Percentiles rank a stretch among this genome's conserved stretches.
These are phyloP conservation scores for Amanita subjunquillea DNA, from an alignment of 768 basidiomycete genomes.

Conservation along the genomic window DNA sequence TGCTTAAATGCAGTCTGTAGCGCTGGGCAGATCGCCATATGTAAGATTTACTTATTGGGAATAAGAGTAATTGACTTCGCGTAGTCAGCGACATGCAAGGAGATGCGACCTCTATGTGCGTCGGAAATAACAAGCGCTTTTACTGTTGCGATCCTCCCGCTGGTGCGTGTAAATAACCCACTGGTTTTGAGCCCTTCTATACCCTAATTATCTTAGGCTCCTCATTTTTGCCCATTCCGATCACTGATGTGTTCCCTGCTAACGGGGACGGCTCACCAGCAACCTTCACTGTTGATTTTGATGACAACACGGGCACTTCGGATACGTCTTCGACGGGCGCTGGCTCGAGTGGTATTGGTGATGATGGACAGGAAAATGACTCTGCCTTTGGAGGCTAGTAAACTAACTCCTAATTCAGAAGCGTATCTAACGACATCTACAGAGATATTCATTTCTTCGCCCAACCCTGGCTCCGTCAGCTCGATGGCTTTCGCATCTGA, in stretches of 20 bases:
- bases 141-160: slow-evolving; percentile 13
- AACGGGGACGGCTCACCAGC: background rate
- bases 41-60: slow-evolving; percentile 6
- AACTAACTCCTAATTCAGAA: background rate
- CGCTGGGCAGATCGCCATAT: slow-evolving; percentile 10
- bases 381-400: background rate
- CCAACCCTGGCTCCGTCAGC: slow-evolving; percentile 13
- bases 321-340: background rate
- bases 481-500: slow-evolving; percentile 13
- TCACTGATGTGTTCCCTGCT: slow-evolving; percentile 11
- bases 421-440: slow-evolving; percentile 2
- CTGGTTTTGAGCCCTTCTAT: background rate
- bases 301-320: slow-evolving; percentile 7
- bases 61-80: background rate
- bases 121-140: slow-evolving; percentile 7
- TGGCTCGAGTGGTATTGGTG: background rate
- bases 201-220: background rate
- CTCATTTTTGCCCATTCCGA: slow-evolving; percentile 7
- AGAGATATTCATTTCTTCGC: slow-evolving; percentile 15
- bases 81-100: slow-evolving; percentile 14
- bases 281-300: slow-evolving; percentile 12
- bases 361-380: background rate
- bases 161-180: background rate
- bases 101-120: slow-evolving; percentile 10
- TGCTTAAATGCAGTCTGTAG: background rate